Base-by-base conservation (phyloP, 495 filamentous ascomycete genomes). In the Xylaria grammica region DNA sequence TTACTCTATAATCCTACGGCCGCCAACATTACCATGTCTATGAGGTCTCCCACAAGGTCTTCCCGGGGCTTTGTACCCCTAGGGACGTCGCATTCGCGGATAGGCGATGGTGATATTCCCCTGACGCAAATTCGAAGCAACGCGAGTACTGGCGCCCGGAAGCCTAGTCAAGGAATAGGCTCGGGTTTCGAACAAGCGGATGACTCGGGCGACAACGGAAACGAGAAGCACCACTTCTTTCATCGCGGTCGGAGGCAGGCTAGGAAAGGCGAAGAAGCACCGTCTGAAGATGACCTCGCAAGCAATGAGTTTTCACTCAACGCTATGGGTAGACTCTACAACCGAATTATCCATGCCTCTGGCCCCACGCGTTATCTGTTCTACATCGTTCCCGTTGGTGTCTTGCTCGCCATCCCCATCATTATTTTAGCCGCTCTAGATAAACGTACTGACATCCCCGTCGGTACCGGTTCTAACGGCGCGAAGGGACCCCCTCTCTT, bases 301-400 rank as follows among this genome's bases (percentile, higher is more conserved):
- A 67, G 70, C 27, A 87, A 88, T n/a, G 82, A 84, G 52, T 69
- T 81, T 11, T 85, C 83, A 4, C 72, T 97, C 67, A 97, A 88
- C 61, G 82, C 82, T 51, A 90, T 99, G 88, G 95, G 95, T n/a
- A 87, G 79, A 63, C 75, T 99, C 63, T 99, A 97, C 75, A 83
- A 89, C 70, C 92, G 88, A 71, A 86, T 99, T 55, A 75, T 95
- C 68, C 86, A 91, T 72, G 96, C 92, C 77, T 94, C 91, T 17
- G 85, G 94, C 70, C 72, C 96, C 68, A 96, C 90, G 55, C 86
- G 94, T 29, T 99, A 98, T 71, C 80, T 97, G 49, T 82, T 99
- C 55, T 97, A 97, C 73, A 87, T 98, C 59, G 73, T 91, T 19
- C 95, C 95, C 1, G 73, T 98, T 32, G 91, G 86, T 32, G 15